A percentile compares a stretch with the other conserved stretches of the same genome.
phyloP scores from a whole-genome alignment of 2,329 filamentous ascomycete species.

The Tolypocladium album region DNA sequence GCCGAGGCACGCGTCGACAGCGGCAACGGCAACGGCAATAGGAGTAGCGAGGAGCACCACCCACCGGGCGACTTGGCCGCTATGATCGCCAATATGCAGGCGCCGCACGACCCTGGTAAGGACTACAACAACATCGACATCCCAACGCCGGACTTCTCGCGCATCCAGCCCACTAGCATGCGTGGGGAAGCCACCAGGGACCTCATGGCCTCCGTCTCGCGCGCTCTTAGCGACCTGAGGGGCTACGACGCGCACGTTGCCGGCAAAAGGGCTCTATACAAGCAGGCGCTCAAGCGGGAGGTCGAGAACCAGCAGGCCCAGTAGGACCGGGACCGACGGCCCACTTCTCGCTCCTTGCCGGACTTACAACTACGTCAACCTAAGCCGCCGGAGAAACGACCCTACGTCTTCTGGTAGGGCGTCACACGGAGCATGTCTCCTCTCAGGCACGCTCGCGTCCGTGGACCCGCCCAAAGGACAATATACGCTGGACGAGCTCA shows the following conservation, averaged over 20 bases:
- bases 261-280: slow-evolving; percentile 5
- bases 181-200: slow-evolving; percentile 11
- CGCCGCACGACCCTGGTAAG: slow-evolving; percentile 1
- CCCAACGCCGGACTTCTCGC: slow-evolving; percentile 9
- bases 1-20: slow-evolving; percentile 4
- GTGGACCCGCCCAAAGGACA: not conserved
- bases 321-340: not conserved
- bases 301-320: slow-evolving; percentile 3
- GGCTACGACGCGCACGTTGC: slow-evolving; percentile 13
- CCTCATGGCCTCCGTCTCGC: slow-evolving; percentile 10
- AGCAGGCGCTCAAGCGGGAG: slow-evolving; percentile 13
- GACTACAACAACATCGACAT: slow-evolving; percentile 7
- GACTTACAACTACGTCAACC: not conserved
- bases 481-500: not conserved
- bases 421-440: not conserved
- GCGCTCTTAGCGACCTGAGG: slow-evolving; percentile 9
- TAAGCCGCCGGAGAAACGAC: not conserved
- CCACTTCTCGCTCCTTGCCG: not conserved
- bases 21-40: not conserved
- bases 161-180: slow-evolving; percentile 4
- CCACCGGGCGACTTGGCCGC: slow-evolving; percentile 2
- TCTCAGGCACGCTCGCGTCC: not conserved
- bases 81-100: slow-evolving; percentile 21
- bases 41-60: not conserved
- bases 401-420: not conserved